Base-by-base conservation (phyloP, 768 basidiomycete species). In the Piloderma croceum region DNA sequence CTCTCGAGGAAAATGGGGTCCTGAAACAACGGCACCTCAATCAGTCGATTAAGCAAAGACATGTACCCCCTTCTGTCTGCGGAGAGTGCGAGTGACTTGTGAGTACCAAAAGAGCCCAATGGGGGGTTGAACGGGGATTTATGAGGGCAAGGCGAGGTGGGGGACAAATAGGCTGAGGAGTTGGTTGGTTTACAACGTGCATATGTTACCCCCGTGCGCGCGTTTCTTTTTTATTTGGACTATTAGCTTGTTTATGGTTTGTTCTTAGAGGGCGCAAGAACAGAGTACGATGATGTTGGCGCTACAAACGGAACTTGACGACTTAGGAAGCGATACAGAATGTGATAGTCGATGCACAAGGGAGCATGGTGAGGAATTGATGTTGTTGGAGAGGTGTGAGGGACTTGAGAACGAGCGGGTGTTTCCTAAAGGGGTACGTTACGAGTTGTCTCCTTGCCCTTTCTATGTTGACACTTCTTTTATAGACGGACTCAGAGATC, bases 241-340 rank as follows among this genome's bases (percentile, higher is more conserved):
- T 32, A 27, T 34, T 32, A 12, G 3, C 13, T 15, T 22, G 29
- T 32, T 18, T 15, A 7, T 11, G 39, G 19, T 19, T 36, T 34
- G 31, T 25, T 10, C 15, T 17, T 49, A 91, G 87, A 76, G 78
- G 33, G 73, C 81, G 6, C 87, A 87, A 53, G 83, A 85, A 52
- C 86, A 92, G 53, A 75, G 74, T 19, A 59, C 67, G 1, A 64
- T 74, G 3, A 81, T 89, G 67, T 71, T 73, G 27, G 61, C 71
- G 5, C 52, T 94, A 45, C 85, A 91, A 58, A 79, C 77, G 47
- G 92, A 94, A 52, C 70, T 93, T 5, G 87, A 90, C 12, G 81
- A 87, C 31, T 47, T 82, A 6, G 71, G 71, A 37, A 81, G 73
- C 36, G 76, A 78, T 34, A 71, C 71, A 48, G 80, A 82, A 34